These are phyloP conservation scores for Aspergillus sojae DNA, from an alignment of 2,329 filamentous ascomycete species.

Conservation along the genomic window DNA sequence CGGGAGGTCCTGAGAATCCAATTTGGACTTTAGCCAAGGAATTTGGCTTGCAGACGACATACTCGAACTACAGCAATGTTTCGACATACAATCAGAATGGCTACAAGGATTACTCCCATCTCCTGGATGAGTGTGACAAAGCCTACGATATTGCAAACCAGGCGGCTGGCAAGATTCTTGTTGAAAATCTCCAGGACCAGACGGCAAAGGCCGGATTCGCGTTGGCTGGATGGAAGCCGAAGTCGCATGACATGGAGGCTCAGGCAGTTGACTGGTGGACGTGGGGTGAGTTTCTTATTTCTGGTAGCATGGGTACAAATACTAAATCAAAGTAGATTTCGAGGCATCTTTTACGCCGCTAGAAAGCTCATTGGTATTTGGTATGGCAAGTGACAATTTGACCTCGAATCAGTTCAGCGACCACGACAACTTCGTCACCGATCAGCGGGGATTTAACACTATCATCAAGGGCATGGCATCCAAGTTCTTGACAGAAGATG, in stretches of 20 bases:
- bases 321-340: constrained; percentile 47
- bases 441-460: constrained; percentile 62
- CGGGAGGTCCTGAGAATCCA: constrained; percentile 51
- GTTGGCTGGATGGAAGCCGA: constrained; percentile 63
- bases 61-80: constrained; percentile 61
- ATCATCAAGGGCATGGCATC: constrained; percentile 61
- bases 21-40: constrained; percentile 65
- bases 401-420: constrained; percentile 64
- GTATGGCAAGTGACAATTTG: constrained; percentile 57
- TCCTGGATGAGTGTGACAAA: constrained; percentile 55
- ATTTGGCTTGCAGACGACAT: constrained; percentile 57
- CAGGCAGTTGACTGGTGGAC: constrained; percentile 66
- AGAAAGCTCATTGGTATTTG: constrained; percentile 58
- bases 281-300: constrained; percentile 32
- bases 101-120: constrained; percentile 50
- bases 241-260: constrained; percentile 53
- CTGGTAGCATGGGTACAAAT: no score
- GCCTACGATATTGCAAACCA: constrained; percentile 51
- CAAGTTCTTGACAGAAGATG: constrained; percentile 59
- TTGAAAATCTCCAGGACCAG: constrained; percentile 63
- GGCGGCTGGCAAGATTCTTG: constrained; percentile 59
- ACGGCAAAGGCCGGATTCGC: constrained; percentile 60
- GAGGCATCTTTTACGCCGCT: constrained; percentile 62
- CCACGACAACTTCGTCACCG: constrained; percentile 64
- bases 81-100: constrained; percentile 63